Evolutionary conservation across 495 filamentous ascomycete genomes (phyloP), one percentile per base, ranked within the genome.

Genomic region (Aspergillus bridgeri): DNA sequence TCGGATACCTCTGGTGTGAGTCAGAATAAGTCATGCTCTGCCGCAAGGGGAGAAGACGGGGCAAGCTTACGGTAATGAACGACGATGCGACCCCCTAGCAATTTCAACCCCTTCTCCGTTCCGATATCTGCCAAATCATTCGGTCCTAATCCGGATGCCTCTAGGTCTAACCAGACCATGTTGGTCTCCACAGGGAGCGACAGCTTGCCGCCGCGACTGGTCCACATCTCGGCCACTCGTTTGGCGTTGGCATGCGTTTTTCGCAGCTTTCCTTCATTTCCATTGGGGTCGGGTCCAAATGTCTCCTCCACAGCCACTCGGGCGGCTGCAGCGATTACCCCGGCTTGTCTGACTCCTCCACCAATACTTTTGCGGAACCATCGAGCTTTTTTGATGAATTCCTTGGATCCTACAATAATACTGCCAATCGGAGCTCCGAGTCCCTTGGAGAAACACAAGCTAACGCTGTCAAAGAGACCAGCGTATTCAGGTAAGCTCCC

Each of bases 111-210:
- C 47, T 77, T 69, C 38, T 73, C 60, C 20, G 73, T 52, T 20
- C 71, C 74, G 48, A 77, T 77, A 7, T 68, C 65, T 6, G 69
- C 58, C 18, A 80, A 59, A 33, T 80, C 77, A 54, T 77, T 76
- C 17, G 68, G 66, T 7, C 73, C 75, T 27, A 79, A 53, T 6
- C 75, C 74, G 23, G 73, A 74, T 2, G 63, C 63, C 22, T 86
- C 83, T 25, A 96, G 70, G 71, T 96, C 89, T 56, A 96, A 61
- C 93, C 92, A 98, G 17, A 95, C 84, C 88, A 96, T 96, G 70
- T 98, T 96, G 43, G 92, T 96, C 63, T 96, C 87, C 3, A 76
- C 68, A 2, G 72, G 69, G 23, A 68, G 58, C 25, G 66, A 56
- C 44, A 83, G 55, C 60, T 75, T 77, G 25, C 80, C 80, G 6